Base-by-base conservation (phyloP, 495 filamentous ascomycete genomes). In the Penicillium coffeae region DNA sequence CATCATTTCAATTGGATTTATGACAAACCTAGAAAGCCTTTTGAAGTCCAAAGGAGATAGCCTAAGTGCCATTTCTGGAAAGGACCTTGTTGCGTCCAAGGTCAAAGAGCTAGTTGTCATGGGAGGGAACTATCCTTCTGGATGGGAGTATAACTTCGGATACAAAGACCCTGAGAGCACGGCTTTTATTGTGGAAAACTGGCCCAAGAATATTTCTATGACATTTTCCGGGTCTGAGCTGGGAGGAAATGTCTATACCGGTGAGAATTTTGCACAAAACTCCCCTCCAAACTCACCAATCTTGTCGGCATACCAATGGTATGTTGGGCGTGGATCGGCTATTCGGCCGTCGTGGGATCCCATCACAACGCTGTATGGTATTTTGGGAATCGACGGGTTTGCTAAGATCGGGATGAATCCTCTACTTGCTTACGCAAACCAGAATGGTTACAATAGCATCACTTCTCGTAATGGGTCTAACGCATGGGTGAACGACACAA, bases 271-370 rank as follows among this genome's bases (percentile, higher is more conserved):
- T 9, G 42, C 21, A 10, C 21, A 27, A 32, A n/a, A 27, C 19
- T 45, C 42, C 2, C 42, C 42, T 7, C 22, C 27, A 12, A 33
- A 45, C 7, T 45, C 42, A 4, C 42, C 22, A 7, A 33, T 45
- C n/a, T n/a, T 45, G 13, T 13, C 42, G 10, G 42, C 42, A 16
- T 45, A 45, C 14, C 42, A 45, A 14, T 45, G 42, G 42, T 45
- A 45, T 45, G 42, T 45, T 45, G 42, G 42, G n/a, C 27, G 42
- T 19, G 42, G 42, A 18, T 45, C 42, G 7, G 30, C 42, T 8
- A 30, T 45, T 33, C 25, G 42, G 27, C 21, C 27, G 2, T 45
- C 42, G 7, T 45, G 42, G 42, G 42, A 45, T 22, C 42, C 42
- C 8, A 45, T 45, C 14, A 45, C 42, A 4, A 45, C 42, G 7